Base-by-base conservation (phyloP, 2,329 filamentous ascomycete genomes). In the Aspergillus ibericus region DNA sequence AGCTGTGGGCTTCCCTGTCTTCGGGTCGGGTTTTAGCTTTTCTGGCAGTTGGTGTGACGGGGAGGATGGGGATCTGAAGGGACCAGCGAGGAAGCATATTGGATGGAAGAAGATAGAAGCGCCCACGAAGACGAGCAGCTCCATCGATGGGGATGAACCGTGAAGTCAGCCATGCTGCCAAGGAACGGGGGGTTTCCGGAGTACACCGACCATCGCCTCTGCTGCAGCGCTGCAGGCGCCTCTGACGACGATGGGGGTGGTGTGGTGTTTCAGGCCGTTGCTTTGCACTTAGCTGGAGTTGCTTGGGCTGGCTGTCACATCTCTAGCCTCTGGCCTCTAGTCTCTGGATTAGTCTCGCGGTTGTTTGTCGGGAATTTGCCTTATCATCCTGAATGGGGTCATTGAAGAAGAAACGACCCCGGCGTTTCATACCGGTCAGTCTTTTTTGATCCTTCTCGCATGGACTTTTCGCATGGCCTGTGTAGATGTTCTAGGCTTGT, bases 191-290 rank as follows among this genome's bases (percentile, higher is more conserved):
- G 16, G 10, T 27, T 9, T 29, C 38, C 13, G 27, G 25, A 53
- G 18, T 18, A 40, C 25, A 32, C 25, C 25, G 36, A 53, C 27
- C 27, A 22, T 32, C 25, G 15, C 20, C 40, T 44, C 51, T 42
- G 35, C 29, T 34, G 51, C 25, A 34, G 29, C 29, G 35, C 29
- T 44, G 51, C 25, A 44, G 29, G 51, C 51, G 51, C 51, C 51
- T 53, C 51, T 53, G 51, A 53, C 51, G 51, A 53, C 51, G 40
- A 27, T 35, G 35, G 36, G 27, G 36, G 36, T 36, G 25, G 36
- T 13, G 51, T 32, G 51, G 40, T 53, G 51, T 53, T 53, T 42
- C 51, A 44, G 35, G n/a, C 40, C 36, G 44, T 47, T 47, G 44
- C 44, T 27, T 47, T 15, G 44, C n/a, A 47, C 15, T 27, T 27